Conservation (phyloP, 306 rosid species). For the Cucumis cinereus region DNA sequence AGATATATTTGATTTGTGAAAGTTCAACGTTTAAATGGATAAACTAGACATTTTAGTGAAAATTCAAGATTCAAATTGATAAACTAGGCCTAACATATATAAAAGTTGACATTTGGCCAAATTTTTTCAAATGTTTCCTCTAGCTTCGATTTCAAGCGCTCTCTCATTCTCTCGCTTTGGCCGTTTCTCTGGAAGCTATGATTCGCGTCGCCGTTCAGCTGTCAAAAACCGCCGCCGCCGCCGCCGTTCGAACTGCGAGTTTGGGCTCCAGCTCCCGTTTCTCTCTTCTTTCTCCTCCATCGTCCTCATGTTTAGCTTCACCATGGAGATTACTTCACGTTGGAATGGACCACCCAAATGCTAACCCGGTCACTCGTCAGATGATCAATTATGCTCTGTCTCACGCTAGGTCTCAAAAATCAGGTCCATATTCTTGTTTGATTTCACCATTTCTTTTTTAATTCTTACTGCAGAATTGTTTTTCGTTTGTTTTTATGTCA, state of each 20-base stretch:
- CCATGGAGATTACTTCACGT: slow-evolving; percentile 31
- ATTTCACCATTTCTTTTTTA: neutral
- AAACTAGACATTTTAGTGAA: too few species aligned
- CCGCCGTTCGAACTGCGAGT: slow-evolving; percentile 16
- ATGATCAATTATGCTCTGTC: slow-evolving; percentile 72
- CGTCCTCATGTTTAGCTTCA: slow-evolving; percentile 4
- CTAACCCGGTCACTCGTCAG: slow-evolving; percentile 43
- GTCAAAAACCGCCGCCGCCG: slow-evolving; percentile 20
- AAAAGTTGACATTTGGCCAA: too few species aligned
- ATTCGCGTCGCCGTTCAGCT: slow-evolving; percentile 30
- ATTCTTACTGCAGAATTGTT: neutral
- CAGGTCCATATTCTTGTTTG: slow-evolving; percentile 33
- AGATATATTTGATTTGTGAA: too few species aligned
- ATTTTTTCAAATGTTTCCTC: neutral
- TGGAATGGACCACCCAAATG: slow-evolving; percentile 28
- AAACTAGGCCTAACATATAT: too few species aligned
- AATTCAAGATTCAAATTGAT: too few species aligned
- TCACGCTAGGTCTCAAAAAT: slow-evolving; percentile 59
- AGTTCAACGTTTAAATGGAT: too few species aligned
- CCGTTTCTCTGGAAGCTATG: slow-evolving; percentile 20
- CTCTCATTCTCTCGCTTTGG: neutral
- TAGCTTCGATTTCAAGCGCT: neutral
- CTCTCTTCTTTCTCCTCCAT: slow-evolving; percentile 1
- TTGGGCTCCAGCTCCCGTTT: slow-evolving; percentile 11
- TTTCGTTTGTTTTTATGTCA: neutral